Evolutionary conservation across 345 rosid species (phyloP), one percentile per base, ranked within the genome.

Genomic region (Boechera divaricarpa): DNA sequence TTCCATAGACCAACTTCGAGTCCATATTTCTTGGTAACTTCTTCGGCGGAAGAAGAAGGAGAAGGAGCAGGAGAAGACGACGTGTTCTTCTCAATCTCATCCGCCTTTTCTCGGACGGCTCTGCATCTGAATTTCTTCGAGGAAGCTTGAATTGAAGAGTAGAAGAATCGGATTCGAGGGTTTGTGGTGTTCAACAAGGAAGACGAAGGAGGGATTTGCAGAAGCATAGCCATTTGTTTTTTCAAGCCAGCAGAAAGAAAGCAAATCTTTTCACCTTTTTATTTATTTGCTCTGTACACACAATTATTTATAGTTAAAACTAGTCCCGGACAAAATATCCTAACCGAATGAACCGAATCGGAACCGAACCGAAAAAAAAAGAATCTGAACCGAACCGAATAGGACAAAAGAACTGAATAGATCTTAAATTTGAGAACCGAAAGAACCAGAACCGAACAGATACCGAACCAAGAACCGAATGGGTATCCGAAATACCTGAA

Each of bases 1-100:
- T 92, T 86, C 97, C 97, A 94, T 21, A 92, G 85, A 69, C 97
- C 98, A 69, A 85, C 91, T 86, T 94, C 97, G 7, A 92, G 94
- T 48, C 97, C 98, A 75, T 87, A 94, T 79, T 90, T 92, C 83
- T 85, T 86, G 29, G 98, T 85, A 47, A 87, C 63, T 64, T 94
- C 97, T 41, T 94, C 98, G 0, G 84, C 83, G 1, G 93, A 83
- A 28, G 87, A 53, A 52, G 61, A 6, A 35, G 92, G 31, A 29
- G 92, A 51, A 2, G 92, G 31, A 29, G 92, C 45, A 2, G 86
- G 13, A 4, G 90, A 55, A 4, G 86, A 15, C 12, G 64, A 21
- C 2, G 89, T 31, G 33, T 85, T 80, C 61, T 54, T 77, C 5
- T 82, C 53, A 63, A 69, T 67, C 48, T 85, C 92, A 55, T 80